Evolutionary conservation across 169 alveolate genomes (phyloP).

Genomic region (Plasmodium vinckei): DNA sequence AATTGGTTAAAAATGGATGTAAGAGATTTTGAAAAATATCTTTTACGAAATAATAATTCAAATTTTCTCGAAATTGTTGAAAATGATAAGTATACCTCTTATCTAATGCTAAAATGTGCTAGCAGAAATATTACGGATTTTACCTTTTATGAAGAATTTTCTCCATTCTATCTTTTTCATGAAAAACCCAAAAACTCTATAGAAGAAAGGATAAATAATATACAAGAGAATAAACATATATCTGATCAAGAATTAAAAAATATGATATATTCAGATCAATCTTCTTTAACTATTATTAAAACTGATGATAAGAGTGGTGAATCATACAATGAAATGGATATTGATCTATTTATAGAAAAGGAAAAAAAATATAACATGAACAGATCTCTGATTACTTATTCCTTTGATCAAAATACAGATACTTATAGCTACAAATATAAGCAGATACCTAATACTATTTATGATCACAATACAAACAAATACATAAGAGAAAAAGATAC

Average conservation of each 20-base stretch:
- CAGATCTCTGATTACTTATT: conserved; percentile 66
- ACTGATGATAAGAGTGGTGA: conserved; percentile 1
- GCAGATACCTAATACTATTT: conserved; percentile 74
- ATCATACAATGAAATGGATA: conserved; percentile 52
- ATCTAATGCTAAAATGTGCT: conserved; percentile 71
- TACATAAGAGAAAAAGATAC: conserved; percentile 80
- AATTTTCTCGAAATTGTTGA: conserved; percentile 52
- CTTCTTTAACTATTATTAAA: conserved; percentile 27
- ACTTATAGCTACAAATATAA: conserved; percentile 61
- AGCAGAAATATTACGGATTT: conserved; percentile 73
- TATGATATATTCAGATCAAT: conserved; percentile 42
- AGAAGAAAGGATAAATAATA: conserved; percentile 43
- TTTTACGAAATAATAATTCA: conserved; percentile 58
- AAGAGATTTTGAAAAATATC: conserved; percentile 69
- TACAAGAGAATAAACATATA: conserved; percentile 68
- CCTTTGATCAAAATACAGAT: conserved; percentile 54
- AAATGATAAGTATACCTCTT: conserved; percentile 42
- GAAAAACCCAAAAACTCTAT: conserved; percentile 67
- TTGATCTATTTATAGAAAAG: conserved; percentile 60
- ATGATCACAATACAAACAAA: conserved; percentile 67
- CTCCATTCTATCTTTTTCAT: conserved; percentile 73
- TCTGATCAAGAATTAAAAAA: conserved; percentile 70
- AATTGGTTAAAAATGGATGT: conserved; percentile 72
- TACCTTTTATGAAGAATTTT: conserved; percentile 69
- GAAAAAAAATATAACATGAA: conserved; percentile 69